A percentile compares a stretch with the other conserved stretches of the same genome.
These are phyloP conservation scores for Tricholomella constricta DNA, from an alignment of 768 basidiomycete genomes.

Conservation along the genomic window DNA sequence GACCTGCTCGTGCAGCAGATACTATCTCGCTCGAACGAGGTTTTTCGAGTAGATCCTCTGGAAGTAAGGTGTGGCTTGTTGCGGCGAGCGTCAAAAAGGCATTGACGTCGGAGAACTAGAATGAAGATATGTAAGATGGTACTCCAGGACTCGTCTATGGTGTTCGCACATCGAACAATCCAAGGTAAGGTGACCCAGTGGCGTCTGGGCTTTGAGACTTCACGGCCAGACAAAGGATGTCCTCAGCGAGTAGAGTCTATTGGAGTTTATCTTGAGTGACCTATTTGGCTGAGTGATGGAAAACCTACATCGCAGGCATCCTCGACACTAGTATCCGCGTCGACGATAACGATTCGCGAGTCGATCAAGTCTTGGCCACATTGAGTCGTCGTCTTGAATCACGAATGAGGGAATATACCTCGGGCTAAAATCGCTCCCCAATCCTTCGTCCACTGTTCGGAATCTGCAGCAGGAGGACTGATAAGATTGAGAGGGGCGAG, in stretches of 20 bases:
- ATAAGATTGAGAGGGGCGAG: constrained; percentile 19
- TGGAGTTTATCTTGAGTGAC: not conserved
- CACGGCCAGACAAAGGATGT: constrained; percentile 67
- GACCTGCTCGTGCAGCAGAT: constrained; percentile 70
- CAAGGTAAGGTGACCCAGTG: constrained; percentile 39
- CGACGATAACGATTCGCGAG: constrained; percentile 62
- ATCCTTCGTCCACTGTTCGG: constrained; percentile 52
- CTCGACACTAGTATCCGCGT: constrained; percentile 75
- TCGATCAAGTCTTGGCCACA: constrained; percentile 63
- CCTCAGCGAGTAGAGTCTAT: constrained; percentile 64
- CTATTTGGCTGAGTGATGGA: not conserved
- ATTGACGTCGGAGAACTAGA: constrained; percentile 81
- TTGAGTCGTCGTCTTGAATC: not conserved
- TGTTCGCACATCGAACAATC: constrained; percentile 73
- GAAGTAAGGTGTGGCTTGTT: constrained; percentile 66
- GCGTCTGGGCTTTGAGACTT: constrained; percentile 31
- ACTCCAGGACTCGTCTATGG: not conserved
- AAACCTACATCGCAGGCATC: constrained; percentile 74
- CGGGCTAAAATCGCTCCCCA: constrained; percentile 60
- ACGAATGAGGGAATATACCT: constrained; percentile 40
- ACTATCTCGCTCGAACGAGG: constrained; percentile 69
- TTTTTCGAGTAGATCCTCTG: constrained; percentile 61
- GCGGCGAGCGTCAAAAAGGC: constrained; percentile 86
- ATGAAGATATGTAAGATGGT: not conserved
- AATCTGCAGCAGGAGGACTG: constrained; percentile 31